Conservation (phyloP, 2,329 filamentous ascomycete species). For the Xylariaceae sp. region DNA sequence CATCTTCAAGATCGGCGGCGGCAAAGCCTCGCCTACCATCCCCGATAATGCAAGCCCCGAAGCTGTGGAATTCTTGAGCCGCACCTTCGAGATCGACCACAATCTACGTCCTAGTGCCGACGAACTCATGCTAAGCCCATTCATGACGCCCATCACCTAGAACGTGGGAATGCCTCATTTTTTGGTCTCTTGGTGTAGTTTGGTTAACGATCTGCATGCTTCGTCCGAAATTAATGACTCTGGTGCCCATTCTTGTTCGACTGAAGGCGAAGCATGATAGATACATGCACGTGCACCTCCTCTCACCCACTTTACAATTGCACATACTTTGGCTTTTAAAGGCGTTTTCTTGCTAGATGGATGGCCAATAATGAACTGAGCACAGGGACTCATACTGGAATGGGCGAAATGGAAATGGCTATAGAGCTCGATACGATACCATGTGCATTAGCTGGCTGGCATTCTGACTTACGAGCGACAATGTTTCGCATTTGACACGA, state of each 20-base stretch:
- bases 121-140: constrained; percentile 79
- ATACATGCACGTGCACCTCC: too few species aligned
- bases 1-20: constrained; percentile 95
- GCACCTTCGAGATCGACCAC: constrained; percentile 95
- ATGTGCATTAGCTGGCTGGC: too few species aligned
- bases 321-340: too few species aligned
- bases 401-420: too few species aligned
- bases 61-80: constrained; percentile 74
- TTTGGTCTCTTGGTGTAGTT: constrained; percentile 17
- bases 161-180: constrained; percentile 24
- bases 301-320: too few species aligned
- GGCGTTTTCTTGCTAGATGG: too few species aligned
- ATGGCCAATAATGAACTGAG: too few species aligned
- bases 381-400: too few species aligned
- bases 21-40: constrained; percentile 80
- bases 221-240: background rate
- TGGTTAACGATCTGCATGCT: constrained; percentile 9
- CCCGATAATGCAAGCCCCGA: constrained; percentile 83
- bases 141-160: constrained; percentile 69
- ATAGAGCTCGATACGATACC: too few species aligned
- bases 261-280: background rate
- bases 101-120: constrained; percentile 88
- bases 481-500: too few species aligned
- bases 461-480: too few species aligned
- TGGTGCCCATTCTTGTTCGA: background rate